Base-by-base conservation (phyloP, 78 protist genomes). In the Mantamonas sphyraenae region DNA sequence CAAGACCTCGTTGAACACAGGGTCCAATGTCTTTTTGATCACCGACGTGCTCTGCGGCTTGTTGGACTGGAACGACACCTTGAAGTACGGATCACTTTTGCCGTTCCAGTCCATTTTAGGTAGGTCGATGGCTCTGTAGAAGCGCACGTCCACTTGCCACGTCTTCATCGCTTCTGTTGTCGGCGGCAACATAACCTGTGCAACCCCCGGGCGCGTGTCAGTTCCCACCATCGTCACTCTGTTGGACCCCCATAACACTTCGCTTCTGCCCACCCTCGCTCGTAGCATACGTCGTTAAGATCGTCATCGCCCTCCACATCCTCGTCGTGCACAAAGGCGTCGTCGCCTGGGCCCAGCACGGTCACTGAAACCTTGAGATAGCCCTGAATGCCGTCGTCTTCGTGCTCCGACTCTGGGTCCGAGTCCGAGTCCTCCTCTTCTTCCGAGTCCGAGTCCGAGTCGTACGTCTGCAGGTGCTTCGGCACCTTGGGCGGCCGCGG, bases 281-380 rank as follows among this genome's bases (percentile, higher is more conserved):
- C n/a, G 59, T 14, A 64, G 16, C 73, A 28, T 40, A 14, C n/a
- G n/a, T n/a, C n/a, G n/a, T 65, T 12, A 8, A 8, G 10, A 33
- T 16, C 69, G 28, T 3, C 69, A 3, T 73, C 77, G 40, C 64
- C 77, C 24, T 64, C 70, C 30, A 31, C 65, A 17, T 70, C 74
- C 34, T 75, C 72, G n/a, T 67, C 79, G 40, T 75, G 79, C n/a
- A 12, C 67, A 14, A 10, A 51, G 17, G 79, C 38, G 5, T 38
- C 73, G 20, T 75, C 79, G 34, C 79, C 79, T 9, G 79, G 79
- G 20, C 79, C 50, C 28, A 75, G 71, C 16, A 5, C 79, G 39
- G 2, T 43, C 31, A 59, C 16, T 3, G 55, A 34, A 24, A 39
- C 34, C 40, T 71, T 71, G 19, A 75, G 63, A 10, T 67, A 75